Percentiles rank a stretch among this genome's conserved stretches.
Evolutionary conservation across 306 rosid genomes (phyloP).

Genomic region (Trifolium pratense): DNA sequence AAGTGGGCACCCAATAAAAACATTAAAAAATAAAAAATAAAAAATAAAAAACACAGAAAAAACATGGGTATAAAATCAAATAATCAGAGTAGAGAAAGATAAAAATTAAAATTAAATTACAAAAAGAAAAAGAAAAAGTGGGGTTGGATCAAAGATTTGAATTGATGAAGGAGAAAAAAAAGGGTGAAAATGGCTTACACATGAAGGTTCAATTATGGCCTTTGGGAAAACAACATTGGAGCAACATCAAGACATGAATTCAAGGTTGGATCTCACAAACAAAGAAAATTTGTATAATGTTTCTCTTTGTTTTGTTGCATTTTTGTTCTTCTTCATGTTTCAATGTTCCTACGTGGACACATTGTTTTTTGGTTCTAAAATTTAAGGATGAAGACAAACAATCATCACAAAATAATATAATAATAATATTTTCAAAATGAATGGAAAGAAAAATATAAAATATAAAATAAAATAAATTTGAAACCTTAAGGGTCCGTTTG

Average conservation of each 20-base stretch:
- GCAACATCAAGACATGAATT: constrained; percentile 48
- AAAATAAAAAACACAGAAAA: not conserved
- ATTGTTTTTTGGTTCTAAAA: constrained; percentile 28
- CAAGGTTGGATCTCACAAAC: constrained; percentile 42
- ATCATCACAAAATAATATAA: constrained; percentile 23
- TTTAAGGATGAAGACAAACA: constrained; percentile 45
- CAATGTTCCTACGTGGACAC: constrained; percentile 46
- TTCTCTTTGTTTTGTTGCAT: constrained; percentile 37
- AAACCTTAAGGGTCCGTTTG: no score
- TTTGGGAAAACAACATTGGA: constrained; percentile 64
- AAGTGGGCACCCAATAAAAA: constrained; percentile 6
- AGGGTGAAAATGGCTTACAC: constrained; percentile 49
- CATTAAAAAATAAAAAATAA: not conserved
- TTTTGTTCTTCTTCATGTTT: constrained; percentile 7
- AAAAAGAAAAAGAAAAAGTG: not conserved
- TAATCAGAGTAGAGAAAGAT: constrained; percentile 36
- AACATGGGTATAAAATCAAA: not conserved
- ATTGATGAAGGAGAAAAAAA: constrained; percentile 31
- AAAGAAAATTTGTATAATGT: not conserved
- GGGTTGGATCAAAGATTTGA: constrained; percentile 35
- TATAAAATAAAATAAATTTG: not conserved
- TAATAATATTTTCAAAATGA: constrained; percentile 12
- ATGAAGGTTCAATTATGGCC: constrained; percentile 52
- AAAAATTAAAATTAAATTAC: not conserved
- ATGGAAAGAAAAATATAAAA: not conserved